These are phyloP conservation scores for Globisporangium sylvaticum DNA, from an alignment of 352 stramenopile species.

Conservation along the genomic window DNA sequence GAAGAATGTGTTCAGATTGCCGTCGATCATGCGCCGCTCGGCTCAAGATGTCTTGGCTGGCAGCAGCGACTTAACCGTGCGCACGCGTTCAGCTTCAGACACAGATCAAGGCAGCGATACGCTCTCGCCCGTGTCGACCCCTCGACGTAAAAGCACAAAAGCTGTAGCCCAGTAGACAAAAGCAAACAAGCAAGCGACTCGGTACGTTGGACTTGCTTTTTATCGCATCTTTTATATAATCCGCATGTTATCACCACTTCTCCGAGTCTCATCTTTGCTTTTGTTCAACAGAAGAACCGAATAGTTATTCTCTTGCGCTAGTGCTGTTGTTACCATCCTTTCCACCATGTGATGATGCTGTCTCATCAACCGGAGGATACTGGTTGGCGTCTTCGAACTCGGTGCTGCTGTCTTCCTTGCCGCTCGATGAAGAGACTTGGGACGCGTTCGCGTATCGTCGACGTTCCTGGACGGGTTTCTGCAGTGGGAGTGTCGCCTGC, in stretches of 20 bases:
- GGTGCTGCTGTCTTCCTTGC: slow-evolving; percentile 10
- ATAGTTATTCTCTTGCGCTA: slow-evolving; percentile 15
- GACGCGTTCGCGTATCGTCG: slow-evolving; percentile 16
- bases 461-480: slow-evolving; percentile 3
- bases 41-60: slow-evolving; percentile 12
- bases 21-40: slow-evolving; percentile 28
- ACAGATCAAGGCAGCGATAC: slow-evolving; percentile 23
- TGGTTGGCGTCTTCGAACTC: slow-evolving; percentile 17
- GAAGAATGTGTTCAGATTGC: slow-evolving; percentile 57
- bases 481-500: slow-evolving; percentile 54
- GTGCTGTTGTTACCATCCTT: not conserved
- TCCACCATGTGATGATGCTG: not conserved
- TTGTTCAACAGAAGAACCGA: slow-evolving; percentile 10
- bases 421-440: slow-evolving; percentile 9
- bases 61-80: slow-evolving; percentile 1
- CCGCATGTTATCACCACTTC: not conserved
- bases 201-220: slow-evolving; percentile 5
- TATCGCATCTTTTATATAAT: not conserved
- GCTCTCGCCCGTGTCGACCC: slow-evolving; percentile 25
- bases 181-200: not conserved
- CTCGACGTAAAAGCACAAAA: slow-evolving; percentile 27
- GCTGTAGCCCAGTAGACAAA: slow-evolving; percentile 12
- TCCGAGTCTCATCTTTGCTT: not conserved
- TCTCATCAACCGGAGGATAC: not conserved
- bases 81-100: slow-evolving; percentile 23